A percentile compares a stretch with the other conserved stretches of the same genome.
Evolutionary conservation across 208 protist species (phyloP).

Genomic region (Leishmania mexicana): DNA sequence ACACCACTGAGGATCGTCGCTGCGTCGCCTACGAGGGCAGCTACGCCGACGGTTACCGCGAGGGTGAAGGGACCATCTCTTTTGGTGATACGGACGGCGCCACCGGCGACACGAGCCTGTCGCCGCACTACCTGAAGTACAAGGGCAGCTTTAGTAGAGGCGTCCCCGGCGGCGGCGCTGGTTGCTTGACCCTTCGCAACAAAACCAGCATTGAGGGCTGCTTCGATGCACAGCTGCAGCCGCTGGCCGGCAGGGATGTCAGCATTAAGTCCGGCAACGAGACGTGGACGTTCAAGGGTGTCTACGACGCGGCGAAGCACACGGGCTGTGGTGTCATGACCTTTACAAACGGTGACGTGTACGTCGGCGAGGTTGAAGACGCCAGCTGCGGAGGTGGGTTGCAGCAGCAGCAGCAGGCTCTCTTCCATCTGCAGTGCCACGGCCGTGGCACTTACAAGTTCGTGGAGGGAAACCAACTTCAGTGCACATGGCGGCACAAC

Average conservation of each 20-base stretch:
- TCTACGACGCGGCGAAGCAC: conserved; percentile 45
- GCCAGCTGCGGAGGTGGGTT: conserved; percentile 9
- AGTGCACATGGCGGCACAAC: conserved; percentile 81
- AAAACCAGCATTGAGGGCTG: conserved; percentile 69
- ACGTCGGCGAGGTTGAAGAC: conserved; percentile 64
- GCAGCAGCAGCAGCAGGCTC: not conserved
- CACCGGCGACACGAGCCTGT: conserved; percentile 3
- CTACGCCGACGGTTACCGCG: conserved; percentile 47
- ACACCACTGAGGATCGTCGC: conserved; percentile 12
- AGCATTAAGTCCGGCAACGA: conserved; percentile 19
- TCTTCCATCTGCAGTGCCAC: conserved; percentile 63
- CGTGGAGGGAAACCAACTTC: conserved; percentile 68
- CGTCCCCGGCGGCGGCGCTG: conserved; percentile 39
- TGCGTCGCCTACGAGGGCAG: conserved; percentile 61
- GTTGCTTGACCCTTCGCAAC: conserved; percentile 52
- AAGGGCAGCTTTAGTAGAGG: conserved; percentile 49
- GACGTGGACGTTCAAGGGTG: conserved; percentile 46
- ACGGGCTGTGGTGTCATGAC: conserved; percentile 40
- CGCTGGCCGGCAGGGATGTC: conserved; percentile 6
- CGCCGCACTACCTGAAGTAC: conserved; percentile 31
- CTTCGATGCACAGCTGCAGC: conserved; percentile 50
- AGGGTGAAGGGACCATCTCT: conserved; percentile 53
- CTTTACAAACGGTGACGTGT: conserved; percentile 77
- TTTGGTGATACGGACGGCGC: conserved; percentile 7
- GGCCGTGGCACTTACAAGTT: conserved; percentile 74